A percentile compares a stretch with the other conserved stretches of the same genome.
These are phyloP conservation scores for Fistulifera pelliculosa DNA, from an alignment of 108 stramenopile species.

Conservation along the genomic window DNA sequence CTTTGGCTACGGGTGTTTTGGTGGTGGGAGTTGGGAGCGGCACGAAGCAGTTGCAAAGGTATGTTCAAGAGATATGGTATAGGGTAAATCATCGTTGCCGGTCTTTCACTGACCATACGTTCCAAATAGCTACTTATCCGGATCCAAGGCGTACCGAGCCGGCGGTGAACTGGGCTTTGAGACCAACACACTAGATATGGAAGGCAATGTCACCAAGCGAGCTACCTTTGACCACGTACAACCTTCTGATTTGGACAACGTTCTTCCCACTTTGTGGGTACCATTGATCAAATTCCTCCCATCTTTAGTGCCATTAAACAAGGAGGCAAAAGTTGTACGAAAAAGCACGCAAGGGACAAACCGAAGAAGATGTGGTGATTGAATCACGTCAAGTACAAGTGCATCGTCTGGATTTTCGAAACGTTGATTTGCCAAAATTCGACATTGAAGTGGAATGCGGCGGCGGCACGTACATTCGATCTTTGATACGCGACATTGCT, in stretches of 20 bases:
- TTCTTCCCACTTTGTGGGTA: conserved; percentile 58
- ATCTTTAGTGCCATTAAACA: conserved; percentile 69
- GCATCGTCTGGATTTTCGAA: conserved; percentile 28
- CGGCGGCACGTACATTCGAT: conserved; percentile 84
- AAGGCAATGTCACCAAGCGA: conserved; percentile 53
- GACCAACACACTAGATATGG: conserved; percentile 80
- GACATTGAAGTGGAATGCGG: conserved; percentile 73
- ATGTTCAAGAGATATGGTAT: background rate
- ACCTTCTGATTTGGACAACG: conserved; percentile 21
- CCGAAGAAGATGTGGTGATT: conserved; percentile 44
- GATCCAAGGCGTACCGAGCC: conserved; percentile 75
- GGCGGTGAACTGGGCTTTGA: conserved; percentile 63
- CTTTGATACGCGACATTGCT: conserved; percentile 81
- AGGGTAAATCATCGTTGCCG: background rate
- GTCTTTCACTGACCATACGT: background rate
- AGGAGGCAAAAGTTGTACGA: conserved; percentile 78
- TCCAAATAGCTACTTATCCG: conserved; percentile 44
- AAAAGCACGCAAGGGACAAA: conserved; percentile 50
- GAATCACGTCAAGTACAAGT: conserved; percentile 41
- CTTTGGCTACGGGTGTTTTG: conserved; percentile 87
- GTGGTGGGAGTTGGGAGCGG: conserved; percentile 90
- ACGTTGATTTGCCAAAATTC: conserved; percentile 45
- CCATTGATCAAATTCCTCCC: conserved; percentile 84
- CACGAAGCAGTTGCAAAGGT: conserved; percentile 55
- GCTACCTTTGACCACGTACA: conserved; percentile 51